These are phyloP conservation scores for Alternaria novae-zelandiae DNA, from an alignment of 2,329 filamentous ascomycete species.

Conservation along the genomic window DNA sequence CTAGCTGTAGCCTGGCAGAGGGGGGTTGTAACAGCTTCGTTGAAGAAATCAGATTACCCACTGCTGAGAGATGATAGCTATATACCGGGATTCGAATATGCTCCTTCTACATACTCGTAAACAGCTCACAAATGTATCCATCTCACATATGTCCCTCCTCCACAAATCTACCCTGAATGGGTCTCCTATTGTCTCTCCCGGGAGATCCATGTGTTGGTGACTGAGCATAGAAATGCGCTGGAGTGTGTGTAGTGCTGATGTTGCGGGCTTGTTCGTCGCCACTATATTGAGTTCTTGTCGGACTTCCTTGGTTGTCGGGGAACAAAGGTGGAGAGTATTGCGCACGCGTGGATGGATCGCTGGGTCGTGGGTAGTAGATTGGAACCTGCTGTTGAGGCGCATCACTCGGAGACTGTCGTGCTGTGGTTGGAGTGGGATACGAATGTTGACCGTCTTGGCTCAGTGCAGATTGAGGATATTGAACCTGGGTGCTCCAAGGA, in stretches of 20 bases:
- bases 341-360: slow-evolving; percentile 21
- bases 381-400: slow-evolving; percentile 25
- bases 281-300: slow-evolving; percentile 26
- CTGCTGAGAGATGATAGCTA: background rate
- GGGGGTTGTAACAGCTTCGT: background rate
- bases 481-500: slow-evolving; percentile 28
- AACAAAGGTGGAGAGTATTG: slow-evolving; percentile 21
- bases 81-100: background rate
- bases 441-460: slow-evolving; percentile 30
- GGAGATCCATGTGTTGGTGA: slow-evolving; percentile 17
- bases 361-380: slow-evolving; percentile 39
- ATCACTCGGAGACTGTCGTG: slow-evolving; percentile 15
- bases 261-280: slow-evolving; percentile 13
- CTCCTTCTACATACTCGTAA: background rate
- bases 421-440: slow-evolving; percentile 31
- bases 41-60: background rate
- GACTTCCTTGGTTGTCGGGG: slow-evolving; percentile 21
- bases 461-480: slow-evolving; percentile 23
- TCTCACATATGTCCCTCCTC: slow-evolving; percentile 10
- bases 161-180: slow-evolving; percentile 13
- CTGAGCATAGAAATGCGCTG: slow-evolving; percentile 46
- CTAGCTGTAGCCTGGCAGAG: background rate
- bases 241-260: slow-evolving; percentile 35
- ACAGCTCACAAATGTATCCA: background rate
- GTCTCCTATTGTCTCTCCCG: background rate